A percentile compares a stretch with the other conserved stretches of the same genome.
Evolutionary conservation across 345 rosid genomes (phyloP).

Genomic region (Punica granatum): DNA sequence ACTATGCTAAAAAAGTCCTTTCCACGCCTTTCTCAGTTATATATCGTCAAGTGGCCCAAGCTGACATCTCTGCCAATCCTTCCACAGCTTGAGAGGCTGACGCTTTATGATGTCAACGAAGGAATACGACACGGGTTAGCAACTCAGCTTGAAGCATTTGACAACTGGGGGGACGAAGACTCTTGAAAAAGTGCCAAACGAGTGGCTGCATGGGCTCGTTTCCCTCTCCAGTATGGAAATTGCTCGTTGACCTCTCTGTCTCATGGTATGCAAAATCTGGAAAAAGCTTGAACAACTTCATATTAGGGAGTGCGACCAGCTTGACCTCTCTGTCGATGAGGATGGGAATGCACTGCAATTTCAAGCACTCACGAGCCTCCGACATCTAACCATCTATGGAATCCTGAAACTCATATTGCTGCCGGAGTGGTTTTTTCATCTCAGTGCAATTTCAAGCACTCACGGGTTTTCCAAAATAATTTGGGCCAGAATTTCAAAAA

Average conservation of each 20-base stretch:
- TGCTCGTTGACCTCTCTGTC: slow-evolving; percentile 8
- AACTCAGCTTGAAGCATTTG: neutral
- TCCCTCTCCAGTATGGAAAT: no score
- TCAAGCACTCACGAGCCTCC: slow-evolving; percentile 1
- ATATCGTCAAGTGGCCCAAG: neutral
- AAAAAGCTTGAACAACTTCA: slow-evolving; percentile 4
- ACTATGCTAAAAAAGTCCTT: neutral
- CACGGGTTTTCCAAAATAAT: no score
- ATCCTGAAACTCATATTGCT: neutral
- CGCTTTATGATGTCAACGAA: neutral
- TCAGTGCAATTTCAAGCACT: no score
- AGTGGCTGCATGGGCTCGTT: no score
- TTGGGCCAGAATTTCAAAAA: no score
- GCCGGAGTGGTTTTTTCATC: slow-evolving; percentile 1
- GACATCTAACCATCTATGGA: neutral
- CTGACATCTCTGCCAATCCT: neutral
- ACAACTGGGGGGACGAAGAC: neutral
- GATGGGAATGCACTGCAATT: no score
- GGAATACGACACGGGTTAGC: neutral
- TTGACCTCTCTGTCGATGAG: no score
- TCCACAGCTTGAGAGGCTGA: slow-evolving; percentile 1
- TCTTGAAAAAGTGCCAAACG: slow-evolving; percentile 1
- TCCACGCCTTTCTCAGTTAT: neutral
- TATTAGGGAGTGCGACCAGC: slow-evolving; percentile 3
- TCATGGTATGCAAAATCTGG: slow-evolving; percentile 3